Base-by-base conservation (phyloP, 306 rosid genomes). In the Lathyrus oleraceus region DNA sequence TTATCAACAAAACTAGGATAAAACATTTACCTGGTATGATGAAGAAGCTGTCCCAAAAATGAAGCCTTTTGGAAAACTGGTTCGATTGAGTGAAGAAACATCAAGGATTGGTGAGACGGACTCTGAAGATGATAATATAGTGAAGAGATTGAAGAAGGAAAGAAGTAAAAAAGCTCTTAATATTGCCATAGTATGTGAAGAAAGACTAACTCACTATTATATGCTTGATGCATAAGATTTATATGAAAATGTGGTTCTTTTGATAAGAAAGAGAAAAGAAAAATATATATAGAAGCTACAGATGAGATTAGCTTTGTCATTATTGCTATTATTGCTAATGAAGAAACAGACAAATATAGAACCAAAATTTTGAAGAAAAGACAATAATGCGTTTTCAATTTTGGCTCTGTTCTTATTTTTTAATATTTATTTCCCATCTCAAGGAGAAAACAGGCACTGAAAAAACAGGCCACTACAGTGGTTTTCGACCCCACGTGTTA, bases 41-140 rank as follows among this genome's bases (percentile, higher is more conserved):
- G 81, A 35, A 2, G 81, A 69, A 27, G 66, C 71, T 25, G 76
- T 44, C 7, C 76, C 81, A 30, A 76, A 76, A 61, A 70, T n/a
- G 39, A 76, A 76, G 2, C 65, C 65, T 2, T 3, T 0, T 0
- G 80, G 80, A 10, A 76, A 76, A 39, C 19, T 61, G 6, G 0
- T 48, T 15, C 80, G 64, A 21, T 69, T 76, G 10, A 76, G 65
- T 2, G 64, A 69, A 30, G 80, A 10, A 64, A 79, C 63, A 5
- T 79, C 65, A 5, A 74, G 60, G 74, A 74, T 74, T 5, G 79
- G 49, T 2, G 76, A 8, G 56, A 56, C 20, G 13, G 25, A 9
- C 7, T 25, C 57, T 43, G 67, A 17, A 12, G 9, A 62, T 28
- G 57, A 14, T 3, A 28, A 20, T 14, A 69, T 43, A 15, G 2